Conservation (phyloP, 176 grass and related monocot species). For the Areca catechu region DNA sequence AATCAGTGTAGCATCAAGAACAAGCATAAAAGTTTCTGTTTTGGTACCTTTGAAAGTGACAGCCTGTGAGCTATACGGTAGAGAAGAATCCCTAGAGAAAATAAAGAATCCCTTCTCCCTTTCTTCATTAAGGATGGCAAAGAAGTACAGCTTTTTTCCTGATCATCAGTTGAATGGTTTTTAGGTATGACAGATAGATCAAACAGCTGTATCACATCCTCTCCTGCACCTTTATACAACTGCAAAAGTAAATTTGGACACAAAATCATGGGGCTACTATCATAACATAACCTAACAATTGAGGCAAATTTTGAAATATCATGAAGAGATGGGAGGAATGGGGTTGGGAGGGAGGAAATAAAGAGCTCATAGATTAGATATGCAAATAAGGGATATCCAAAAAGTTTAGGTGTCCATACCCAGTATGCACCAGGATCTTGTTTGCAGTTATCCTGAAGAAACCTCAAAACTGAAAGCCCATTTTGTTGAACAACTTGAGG, state of each 20-base stretch:
- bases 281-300: slow-evolving; percentile 9
- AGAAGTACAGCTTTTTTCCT: slow-evolving; percentile 49
- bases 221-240: slow-evolving; percentile 93
- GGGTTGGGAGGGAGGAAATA: no score
- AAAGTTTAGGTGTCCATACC: slow-evolving; percentile 35
- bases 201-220: slow-evolving; percentile 92
- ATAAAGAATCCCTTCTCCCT: slow-evolving; percentile 77
- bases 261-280: neutral
- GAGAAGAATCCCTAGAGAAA: slow-evolving; percentile 85
- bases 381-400: neutral
- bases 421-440: slow-evolving; percentile 97
- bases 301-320: slow-evolving; percentile 2
- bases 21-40: neutral
- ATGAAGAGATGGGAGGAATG: no score
- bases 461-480: slow-evolving; percentile 82
- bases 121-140: slow-evolving; percentile 80
- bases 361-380: no score
- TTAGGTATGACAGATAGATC: slow-evolving; percentile 76
- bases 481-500: slow-evolving; percentile 97
- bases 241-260: slow-evolving; percentile 29
- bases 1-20: slow-evolving; percentile 11
- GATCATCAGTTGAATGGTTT: slow-evolving; percentile 55
- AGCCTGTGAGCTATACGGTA: slow-evolving; percentile 98
- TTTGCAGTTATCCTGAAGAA: slow-evolving; percentile 95
- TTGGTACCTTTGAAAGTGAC: slow-evolving; percentile 84